phyloP scores from a whole-genome alignment of 768 basidiomycete genomes.

The Piloderma croceum region DNA sequence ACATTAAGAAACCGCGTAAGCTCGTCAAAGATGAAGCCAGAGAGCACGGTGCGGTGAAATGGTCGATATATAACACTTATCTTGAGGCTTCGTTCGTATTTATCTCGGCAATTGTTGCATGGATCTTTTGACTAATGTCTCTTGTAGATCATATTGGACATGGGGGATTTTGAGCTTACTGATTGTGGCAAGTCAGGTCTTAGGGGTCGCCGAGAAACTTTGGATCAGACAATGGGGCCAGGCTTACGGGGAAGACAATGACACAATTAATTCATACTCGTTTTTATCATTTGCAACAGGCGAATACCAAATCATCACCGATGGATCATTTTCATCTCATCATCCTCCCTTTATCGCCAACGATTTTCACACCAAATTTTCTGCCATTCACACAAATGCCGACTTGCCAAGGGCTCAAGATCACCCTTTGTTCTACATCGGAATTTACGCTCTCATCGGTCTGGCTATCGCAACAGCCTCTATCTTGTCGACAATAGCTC shows the following conservation, averaged over 20 bases:
- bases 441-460: conserved; percentile 35
- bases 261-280: neutral
- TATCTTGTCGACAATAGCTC: conserved; percentile 27
- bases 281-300: neutral
- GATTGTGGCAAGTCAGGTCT: conserved; percentile 17
- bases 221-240: conserved; percentile 52
- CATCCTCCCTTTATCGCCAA: neutral
- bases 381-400: neutral
- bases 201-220: conserved; percentile 31
- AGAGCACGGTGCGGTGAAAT: conserved; percentile 43
- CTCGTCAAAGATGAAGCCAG: conserved; percentile 43
- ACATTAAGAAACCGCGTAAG: conserved; percentile 31
- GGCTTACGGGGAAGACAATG: conserved; percentile 22
- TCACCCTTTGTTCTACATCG: conserved; percentile 41
- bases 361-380: neutral
- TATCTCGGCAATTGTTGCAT: conserved; percentile 1
- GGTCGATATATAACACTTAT: conserved; percentile 25
- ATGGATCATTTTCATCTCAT: neutral
- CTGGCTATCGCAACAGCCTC: conserved; percentile 29
- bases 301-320: neutral
- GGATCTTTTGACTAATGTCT: neutral
- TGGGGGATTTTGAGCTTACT: conserved; percentile 27
- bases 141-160: conserved; percentile 31
- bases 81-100: conserved; percentile 28
- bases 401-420: conserved; percentile 26